These are phyloP conservation scores for Filosporella fistucella DNA, from an alignment of 495 filamentous ascomycete species.

Conservation along the genomic window DNA sequence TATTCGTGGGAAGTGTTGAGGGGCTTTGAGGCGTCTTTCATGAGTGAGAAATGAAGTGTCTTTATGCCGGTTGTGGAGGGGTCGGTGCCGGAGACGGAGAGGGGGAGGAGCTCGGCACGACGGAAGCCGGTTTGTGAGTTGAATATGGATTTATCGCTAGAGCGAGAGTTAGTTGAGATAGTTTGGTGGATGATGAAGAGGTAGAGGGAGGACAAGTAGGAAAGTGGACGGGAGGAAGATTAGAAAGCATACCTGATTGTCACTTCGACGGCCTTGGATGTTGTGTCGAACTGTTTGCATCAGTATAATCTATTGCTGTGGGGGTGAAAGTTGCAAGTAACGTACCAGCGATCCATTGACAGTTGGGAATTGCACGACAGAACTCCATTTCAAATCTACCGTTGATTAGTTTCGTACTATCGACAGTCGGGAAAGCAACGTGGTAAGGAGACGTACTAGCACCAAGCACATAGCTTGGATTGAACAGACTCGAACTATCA, in stretches of 20 bases:
- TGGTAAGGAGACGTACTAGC: slow-evolving; percentile 3
- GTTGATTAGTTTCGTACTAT: too few relatives aligned
- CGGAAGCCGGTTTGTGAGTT: slow-evolving; percentile 41
- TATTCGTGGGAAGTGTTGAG: slow-evolving; percentile 44
- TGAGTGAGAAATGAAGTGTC: slow-evolving; percentile 42
- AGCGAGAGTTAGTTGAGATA: too few relatives aligned
- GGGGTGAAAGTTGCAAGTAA: neutral
- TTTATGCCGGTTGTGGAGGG: slow-evolving; percentile 36
- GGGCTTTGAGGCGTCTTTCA: slow-evolving; percentile 32
- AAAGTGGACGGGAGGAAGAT: too few relatives aligned
- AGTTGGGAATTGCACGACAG: slow-evolving; percentile 23
- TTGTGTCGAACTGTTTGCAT: slow-evolving; percentile 26
- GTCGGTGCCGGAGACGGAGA: slow-evolving; percentile 38
- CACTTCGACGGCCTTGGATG: slow-evolving; percentile 24
- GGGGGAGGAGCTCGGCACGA: slow-evolving; percentile 40
- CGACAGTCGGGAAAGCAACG: too few relatives aligned
- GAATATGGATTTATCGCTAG: slow-evolving; percentile 45
- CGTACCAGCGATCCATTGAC: slow-evolving; percentile 22
- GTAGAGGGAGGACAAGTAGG: too few relatives aligned
- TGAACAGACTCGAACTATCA: slow-evolving; percentile 27
- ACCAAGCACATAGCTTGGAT: slow-evolving; percentile 28
- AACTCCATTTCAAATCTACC: slow-evolving; percentile 23
- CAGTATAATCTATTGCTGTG: neutral
- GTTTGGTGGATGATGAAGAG: too few relatives aligned
- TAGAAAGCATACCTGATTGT: too few relatives aligned